These are phyloP conservation scores for Vitis amurensis DNA, from an alignment of 164 flowering plant genomes.

Conservation along the genomic window DNA sequence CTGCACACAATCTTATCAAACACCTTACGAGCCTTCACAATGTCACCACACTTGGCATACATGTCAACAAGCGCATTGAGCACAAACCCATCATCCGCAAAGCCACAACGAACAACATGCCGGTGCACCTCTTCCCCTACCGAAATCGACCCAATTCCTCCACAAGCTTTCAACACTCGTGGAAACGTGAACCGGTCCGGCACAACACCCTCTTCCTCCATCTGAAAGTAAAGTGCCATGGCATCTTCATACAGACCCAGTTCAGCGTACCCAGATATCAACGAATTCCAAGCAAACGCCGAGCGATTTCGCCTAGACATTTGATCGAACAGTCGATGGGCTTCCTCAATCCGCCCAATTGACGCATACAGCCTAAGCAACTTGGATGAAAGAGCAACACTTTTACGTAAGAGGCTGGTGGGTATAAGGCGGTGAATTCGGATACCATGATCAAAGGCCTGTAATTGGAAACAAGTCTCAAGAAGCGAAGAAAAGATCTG, in stretches of 20 bases:
- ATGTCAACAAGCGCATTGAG: conserved; percentile 79
- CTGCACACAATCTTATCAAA: conserved; percentile 48
- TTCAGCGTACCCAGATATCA: conserved; percentile 79
- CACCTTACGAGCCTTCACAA: conserved; percentile 67
- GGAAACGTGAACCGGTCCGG: conserved; percentile 88
- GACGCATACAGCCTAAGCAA: conserved; percentile 64
- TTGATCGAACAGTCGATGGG: conserved; percentile 81
- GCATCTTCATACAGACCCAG: conserved; percentile 71
- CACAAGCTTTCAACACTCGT: conserved; percentile 79
- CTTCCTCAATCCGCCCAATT: conserved; percentile 49
- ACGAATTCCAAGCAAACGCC: conserved; percentile 78
- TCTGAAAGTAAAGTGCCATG: conserved; percentile 72
- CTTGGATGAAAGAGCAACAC: conserved; percentile 60
- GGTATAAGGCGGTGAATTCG: conserved; percentile 69
- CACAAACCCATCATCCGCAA: conserved; percentile 52
- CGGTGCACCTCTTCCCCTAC: conserved; percentile 77
- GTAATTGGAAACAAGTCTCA: conserved; percentile 64
- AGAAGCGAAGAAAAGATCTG: conserved; percentile 65
- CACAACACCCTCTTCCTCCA: conserved; percentile 78
- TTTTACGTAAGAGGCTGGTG: conserved; percentile 41
- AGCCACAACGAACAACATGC: conserved; percentile 60
- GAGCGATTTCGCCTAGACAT: conserved; percentile 50
- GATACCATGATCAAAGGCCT: conserved; percentile 48
- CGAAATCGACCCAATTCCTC: conserved; percentile 59
- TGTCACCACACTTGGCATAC: conserved; percentile 94